Evolutionary conservation across 306 rosid species (phyloP).

Genomic region (Trichosanthes cucumerina): DNA sequence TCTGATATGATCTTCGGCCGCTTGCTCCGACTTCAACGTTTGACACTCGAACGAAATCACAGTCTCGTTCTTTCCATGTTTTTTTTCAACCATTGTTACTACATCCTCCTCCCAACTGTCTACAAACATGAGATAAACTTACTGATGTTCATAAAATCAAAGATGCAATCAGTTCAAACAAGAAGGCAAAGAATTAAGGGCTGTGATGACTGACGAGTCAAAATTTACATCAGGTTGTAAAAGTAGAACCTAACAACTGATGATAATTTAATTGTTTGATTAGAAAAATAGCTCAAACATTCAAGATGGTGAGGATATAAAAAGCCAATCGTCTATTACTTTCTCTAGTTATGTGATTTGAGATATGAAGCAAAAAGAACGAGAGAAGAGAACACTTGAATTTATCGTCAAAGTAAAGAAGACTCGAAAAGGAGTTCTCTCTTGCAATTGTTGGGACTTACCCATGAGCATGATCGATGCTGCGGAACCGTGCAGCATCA

Average conservation of each 20-base stretch:
- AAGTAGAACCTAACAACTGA: not conserved
- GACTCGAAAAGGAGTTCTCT: not conserved
- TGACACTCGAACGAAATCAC: conserved; percentile 54
- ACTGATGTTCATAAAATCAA: not conserved
- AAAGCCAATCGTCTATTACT: not conserved
- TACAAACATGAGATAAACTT: conserved; percentile 11
- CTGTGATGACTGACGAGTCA: not conserved
- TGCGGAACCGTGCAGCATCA: conserved; percentile 71
- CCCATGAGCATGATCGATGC: conserved; percentile 88
- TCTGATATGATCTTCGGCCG: conserved; percentile 84
- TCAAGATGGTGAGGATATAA: not conserved
- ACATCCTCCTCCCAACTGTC: conserved; percentile 85
- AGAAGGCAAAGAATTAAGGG: not conserved
- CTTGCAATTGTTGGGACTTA: conserved; percentile 11
- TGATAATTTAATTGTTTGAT: not conserved
- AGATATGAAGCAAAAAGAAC: not conserved
- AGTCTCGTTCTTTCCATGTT: conserved; percentile 49
- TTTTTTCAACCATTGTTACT: conserved; percentile 54
- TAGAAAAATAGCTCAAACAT: not conserved
- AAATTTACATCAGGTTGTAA: not conserved
- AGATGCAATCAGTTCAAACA: not conserved
- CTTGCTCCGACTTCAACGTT: conserved; percentile 75
- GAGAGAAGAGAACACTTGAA: conserved; percentile 3
- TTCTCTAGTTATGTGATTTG: not conserved
- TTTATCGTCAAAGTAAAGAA: not conserved